Conservation (phyloP, 192 early-diverging fungal genomes). For the Cladochytrium replicatum region DNA sequence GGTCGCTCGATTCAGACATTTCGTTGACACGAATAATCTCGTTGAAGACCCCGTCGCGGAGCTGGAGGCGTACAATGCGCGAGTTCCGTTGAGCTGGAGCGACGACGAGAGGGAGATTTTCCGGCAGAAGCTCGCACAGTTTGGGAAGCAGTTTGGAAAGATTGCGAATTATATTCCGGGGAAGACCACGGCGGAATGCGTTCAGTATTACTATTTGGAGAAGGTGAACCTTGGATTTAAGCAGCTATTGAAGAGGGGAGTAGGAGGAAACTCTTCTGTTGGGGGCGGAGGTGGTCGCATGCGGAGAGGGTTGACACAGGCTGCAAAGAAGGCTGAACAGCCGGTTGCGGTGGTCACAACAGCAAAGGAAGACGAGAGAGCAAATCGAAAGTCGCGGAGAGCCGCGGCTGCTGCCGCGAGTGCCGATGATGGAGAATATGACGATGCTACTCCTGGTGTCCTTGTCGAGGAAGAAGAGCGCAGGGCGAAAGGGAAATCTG, state of each 20-base stretch:
- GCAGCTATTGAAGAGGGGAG: conserved; percentile 16
- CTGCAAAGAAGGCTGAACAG: too few relatives aligned
- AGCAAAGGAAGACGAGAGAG: too few relatives aligned
- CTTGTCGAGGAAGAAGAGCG: too few relatives aligned
- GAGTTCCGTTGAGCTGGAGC: conserved; percentile 25
- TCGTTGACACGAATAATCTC: conserved; percentile 22
- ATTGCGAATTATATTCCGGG: conserved; percentile 21
- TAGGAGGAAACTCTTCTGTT: too few relatives aligned
- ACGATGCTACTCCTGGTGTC: too few relatives aligned
- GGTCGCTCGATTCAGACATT: conserved; percentile 5
- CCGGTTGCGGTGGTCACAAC: too few relatives aligned
- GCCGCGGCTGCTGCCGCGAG: too few relatives aligned
- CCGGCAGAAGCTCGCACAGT: conserved; percentile 20
- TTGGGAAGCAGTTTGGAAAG: conserved; percentile 38
- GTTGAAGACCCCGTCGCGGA: conserved; percentile 31
- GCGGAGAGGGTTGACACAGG: too few relatives aligned
- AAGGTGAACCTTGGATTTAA: conserved; percentile 30
- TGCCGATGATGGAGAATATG: too few relatives aligned
- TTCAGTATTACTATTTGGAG: conserved; percentile 41
- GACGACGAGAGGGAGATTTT: conserved; percentile 26
- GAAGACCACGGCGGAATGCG: conserved; percentile 34
- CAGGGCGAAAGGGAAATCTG: too few relatives aligned
- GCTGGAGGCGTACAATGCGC: conserved; percentile 21
- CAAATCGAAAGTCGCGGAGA: too few relatives aligned
- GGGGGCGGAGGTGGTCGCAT: too few relatives aligned